Conservation (phyloP, 345 rosid species). For the Gossypium australe region DNA sequence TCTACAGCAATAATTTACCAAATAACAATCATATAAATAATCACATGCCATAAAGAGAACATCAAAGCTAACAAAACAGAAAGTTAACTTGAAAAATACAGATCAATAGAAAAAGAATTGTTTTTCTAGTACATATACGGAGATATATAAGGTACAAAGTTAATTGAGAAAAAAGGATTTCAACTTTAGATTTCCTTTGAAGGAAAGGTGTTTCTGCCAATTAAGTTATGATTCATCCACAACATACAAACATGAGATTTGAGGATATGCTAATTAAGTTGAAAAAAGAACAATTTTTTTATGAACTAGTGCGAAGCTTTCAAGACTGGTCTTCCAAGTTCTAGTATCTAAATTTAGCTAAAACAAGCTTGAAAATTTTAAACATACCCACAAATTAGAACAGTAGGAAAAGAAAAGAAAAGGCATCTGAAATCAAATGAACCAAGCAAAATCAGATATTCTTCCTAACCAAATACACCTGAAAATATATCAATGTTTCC, state of each 20-base stretch:
- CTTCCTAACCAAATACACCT: background rate
- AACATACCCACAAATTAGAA: background rate
- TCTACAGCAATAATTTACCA: background rate
- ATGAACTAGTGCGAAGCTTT: background rate
- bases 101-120: no score
- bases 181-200: no score
- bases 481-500: conserved; percentile 2
- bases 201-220: no score
- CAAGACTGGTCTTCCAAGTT: background rate
- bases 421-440: background rate
- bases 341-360: background rate
- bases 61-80: background rate
- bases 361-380: background rate
- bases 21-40: background rate
- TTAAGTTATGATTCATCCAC: background rate
- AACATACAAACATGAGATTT: background rate
- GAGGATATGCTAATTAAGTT: background rate
- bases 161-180: no score
- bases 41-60: background rate
- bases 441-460: background rate
- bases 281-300: background rate
- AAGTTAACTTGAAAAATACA: background rate
- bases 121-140: background rate
- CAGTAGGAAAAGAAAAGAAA: background rate
- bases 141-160: no score